Evolutionary conservation across 176 grass and related monocot genomes (phyloP), one percentile per base, ranked within the genome.

Genomic region (Carex kokanica): DNA sequence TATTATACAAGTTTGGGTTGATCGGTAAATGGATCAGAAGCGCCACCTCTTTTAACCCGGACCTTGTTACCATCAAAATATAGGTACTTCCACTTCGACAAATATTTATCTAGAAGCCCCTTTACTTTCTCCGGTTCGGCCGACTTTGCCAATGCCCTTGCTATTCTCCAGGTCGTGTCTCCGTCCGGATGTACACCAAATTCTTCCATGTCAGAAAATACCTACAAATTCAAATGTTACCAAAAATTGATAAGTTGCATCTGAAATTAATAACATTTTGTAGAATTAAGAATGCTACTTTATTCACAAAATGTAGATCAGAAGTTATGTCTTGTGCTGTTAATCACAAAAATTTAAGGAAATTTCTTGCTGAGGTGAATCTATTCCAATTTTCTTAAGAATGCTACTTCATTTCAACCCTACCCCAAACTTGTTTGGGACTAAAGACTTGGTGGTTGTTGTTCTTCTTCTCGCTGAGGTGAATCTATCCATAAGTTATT

Each of bases 131-230:
- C 91, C 52, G 88, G 84, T 82, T 95, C 88, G 14, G 84, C 91
- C 21, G 25, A 81, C 20, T 77, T 43, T 2, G 47, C 79, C 55
- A 95, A 95, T 85, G 96, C 93, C 84, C 78, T 88, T 82, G 87
- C 93, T 18, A 99, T 87, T 66, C 91, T 95, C 79, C 86, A 91
- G 3, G 90, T 86, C 54, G 96, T 99, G 84, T 95, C 93, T 77
- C 94, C 93, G 20, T 99, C 93, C 8, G 96, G 93, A 79, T 77
- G 81, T 59, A 95, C 86, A 45, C 90, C 70, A 51, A 93, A 64
- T 69, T 99, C 96, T 64, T 99, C 96, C 93, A 93, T 95, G 51
- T 93, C 93, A 36, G 77, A 77, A 64, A 89, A 99, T 80, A 99
- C 38, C 93, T 99, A 74, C 65, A 78, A 53, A 84, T 56, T 77